Percentiles rank a stretch among this genome's conserved stretches.
Evolutionary conservation across 2,329 filamentous ascomycete genomes (phyloP).

Genomic region (Alternaria triticina): DNA sequence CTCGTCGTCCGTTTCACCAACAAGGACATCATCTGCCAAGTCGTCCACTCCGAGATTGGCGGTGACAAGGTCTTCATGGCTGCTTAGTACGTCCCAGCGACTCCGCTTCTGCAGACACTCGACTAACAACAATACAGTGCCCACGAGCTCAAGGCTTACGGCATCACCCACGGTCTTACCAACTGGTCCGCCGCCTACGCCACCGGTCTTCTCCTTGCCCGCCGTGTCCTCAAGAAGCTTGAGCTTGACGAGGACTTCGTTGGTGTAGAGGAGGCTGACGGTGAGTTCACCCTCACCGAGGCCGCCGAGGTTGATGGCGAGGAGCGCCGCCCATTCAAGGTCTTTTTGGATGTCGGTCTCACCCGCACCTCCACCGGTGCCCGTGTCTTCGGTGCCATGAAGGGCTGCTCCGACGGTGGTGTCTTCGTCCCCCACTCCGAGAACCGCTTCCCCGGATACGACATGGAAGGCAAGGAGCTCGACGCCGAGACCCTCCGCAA

Average conservation of each 20-base stretch:
- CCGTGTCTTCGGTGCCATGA: slow-evolving; percentile 99
- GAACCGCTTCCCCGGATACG: slow-evolving; percentile 99
- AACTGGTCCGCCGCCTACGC: slow-evolving; percentile 99
- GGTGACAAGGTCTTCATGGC: slow-evolving; percentile 91
- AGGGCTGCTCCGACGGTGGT: slow-evolving; percentile 98
- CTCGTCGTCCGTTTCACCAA: slow-evolving; percentile 99
- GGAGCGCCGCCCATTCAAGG: slow-evolving; percentile 97
- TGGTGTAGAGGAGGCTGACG: slow-evolving; percentile 95
- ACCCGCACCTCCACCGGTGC: slow-evolving; percentile 96
- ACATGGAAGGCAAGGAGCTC: slow-evolving; percentile 97
- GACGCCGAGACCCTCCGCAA: slow-evolving; percentile 96
- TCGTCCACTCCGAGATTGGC: slow-evolving; percentile 92
- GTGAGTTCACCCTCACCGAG: slow-evolving; percentile 96
- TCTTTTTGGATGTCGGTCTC: slow-evolving; percentile 97
- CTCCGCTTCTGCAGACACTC: not conserved
- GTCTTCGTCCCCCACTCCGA: slow-evolving; percentile 97
- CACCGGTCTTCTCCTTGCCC: slow-evolving; percentile 94
- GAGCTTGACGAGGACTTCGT: slow-evolving; percentile 89
- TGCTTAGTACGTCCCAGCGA: slow-evolving; percentile 31
- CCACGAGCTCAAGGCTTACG: slow-evolving; percentile 97
- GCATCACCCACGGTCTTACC: slow-evolving; percentile 97
- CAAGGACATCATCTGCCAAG: slow-evolving; percentile 98
- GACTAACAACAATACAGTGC: slow-evolving; percentile 53
- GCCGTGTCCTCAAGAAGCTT: slow-evolving; percentile 96
- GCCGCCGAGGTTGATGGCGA: slow-evolving; percentile 89